Evolutionary conservation across 225 moss, liverwort and hornwort genomes (phyloP).

Genomic region (Sphagnum tenellum): DNA sequence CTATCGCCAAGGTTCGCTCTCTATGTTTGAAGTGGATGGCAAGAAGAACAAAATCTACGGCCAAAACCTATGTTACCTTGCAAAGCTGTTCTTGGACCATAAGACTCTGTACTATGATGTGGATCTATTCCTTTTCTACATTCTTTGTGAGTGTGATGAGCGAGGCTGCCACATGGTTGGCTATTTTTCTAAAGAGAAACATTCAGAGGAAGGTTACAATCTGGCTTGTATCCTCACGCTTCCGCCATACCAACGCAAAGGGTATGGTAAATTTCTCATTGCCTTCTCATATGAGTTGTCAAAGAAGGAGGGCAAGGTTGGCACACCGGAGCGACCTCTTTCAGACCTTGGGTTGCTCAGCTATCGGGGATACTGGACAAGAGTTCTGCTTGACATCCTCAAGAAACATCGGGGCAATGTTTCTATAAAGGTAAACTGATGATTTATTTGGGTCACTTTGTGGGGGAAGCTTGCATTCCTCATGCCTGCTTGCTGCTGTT

Average conservation of each 20-base stretch:
- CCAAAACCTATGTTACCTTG: constrained; percentile 89
- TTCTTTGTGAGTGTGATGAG: constrained; percentile 69
- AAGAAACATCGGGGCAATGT: constrained; percentile 77
- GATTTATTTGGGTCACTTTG: not conserved
- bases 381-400: constrained; percentile 72
- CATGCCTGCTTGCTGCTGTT: too few relatives aligned
- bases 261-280: constrained; percentile 90
- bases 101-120: constrained; percentile 99
- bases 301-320: constrained; percentile 89
- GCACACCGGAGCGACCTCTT: constrained; percentile 92
- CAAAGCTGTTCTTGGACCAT: constrained; percentile 91
- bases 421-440: constrained; percentile 62
- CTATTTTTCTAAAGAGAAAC: constrained; percentile 97
- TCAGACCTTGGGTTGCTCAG: constrained; percentile 98
- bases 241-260: constrained; percentile 96
- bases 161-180: constrained; percentile 84
- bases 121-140: constrained; percentile 90
- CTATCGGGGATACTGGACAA: constrained; percentile 93
- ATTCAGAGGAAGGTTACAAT: constrained; percentile 88
- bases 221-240: constrained; percentile 91
- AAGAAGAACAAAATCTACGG: constrained; percentile 84
- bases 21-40: constrained; percentile 98
- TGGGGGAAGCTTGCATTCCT: not conserved
- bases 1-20: constrained; percentile 61
- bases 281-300: constrained; percentile 94